These are phyloP conservation scores for Scopulariopsis brevicaulis DNA, from an alignment of 2,329 filamentous ascomycete genomes.

Conservation along the genomic window DNA sequence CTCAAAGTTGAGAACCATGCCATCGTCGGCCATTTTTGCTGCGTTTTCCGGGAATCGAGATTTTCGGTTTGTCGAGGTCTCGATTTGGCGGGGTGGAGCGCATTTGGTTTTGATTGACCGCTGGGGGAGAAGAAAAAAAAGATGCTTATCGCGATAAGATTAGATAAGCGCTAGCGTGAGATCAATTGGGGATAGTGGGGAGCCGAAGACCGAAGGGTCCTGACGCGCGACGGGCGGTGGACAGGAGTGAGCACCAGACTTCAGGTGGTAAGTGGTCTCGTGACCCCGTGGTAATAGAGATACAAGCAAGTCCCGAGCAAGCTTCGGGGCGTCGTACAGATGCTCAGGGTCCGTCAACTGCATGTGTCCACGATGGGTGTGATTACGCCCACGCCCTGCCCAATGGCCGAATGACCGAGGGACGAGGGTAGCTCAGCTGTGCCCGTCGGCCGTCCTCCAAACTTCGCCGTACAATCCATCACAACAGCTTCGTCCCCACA, in stretches of 20 bases:
- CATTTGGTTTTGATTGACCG: not conserved
- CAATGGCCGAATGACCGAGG: too few relatives aligned
- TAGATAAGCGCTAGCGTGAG: conserved; percentile 1
- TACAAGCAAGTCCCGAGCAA: too few relatives aligned
- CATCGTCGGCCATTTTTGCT: conserved; percentile 75
- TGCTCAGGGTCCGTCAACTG: too few relatives aligned
- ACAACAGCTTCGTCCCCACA: conserved; percentile 17
- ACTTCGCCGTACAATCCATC: conserved; percentile 37
- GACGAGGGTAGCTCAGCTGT: too few relatives aligned
- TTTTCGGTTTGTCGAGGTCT: not conserved
- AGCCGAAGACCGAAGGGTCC: not conserved
- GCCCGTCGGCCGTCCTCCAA: conserved; percentile 22
- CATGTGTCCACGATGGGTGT: too few relatives aligned
- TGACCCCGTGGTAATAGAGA: too few relatives aligned
- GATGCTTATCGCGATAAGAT: conserved; percentile 4
- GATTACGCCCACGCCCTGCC: too few relatives aligned
- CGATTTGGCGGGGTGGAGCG: not conserved
- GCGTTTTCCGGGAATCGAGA: not conserved
- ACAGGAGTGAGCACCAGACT: too few relatives aligned
- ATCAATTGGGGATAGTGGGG: not conserved
- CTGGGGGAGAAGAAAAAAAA: not conserved
- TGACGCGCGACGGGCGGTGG: not conserved
- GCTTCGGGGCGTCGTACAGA: too few relatives aligned
- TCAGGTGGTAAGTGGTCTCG: too few relatives aligned
- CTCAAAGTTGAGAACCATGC: conserved; percentile 88